phyloP scores from a whole-genome alignment of 2,329 filamentous ascomycete species.

The Phoma sp. region DNA sequence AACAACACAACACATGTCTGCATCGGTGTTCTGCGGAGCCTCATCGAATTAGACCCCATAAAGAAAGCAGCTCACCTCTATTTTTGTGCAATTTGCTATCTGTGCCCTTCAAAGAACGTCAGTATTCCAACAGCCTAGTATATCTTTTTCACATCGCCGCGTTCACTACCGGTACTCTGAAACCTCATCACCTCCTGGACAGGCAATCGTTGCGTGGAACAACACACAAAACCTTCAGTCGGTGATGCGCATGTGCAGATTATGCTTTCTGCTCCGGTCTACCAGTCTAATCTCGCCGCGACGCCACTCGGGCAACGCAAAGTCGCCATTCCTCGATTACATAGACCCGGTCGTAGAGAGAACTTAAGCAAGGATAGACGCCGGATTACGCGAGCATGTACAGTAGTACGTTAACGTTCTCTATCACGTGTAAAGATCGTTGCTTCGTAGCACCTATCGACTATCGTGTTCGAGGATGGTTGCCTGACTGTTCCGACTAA shows the following conservation, averaged over 20 bases:
- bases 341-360: slow-evolving; percentile 20
- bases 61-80: no score
- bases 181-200: not conserved
- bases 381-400: slow-evolving; percentile 40
- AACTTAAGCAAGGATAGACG: slow-evolving; percentile 29
- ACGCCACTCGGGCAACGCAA: slow-evolving; percentile 27
- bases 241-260: slow-evolving; percentile 3
- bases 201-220: not conserved
- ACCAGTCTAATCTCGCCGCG: slow-evolving; percentile 14
- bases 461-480: not conserved
- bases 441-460: not conserved
- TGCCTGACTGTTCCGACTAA: slow-evolving; percentile 21
- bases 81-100: no score
- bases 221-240: slow-evolving; percentile 4
- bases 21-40: no score
- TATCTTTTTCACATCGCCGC: slow-evolving; percentile 7
- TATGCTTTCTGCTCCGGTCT: slow-evolving; percentile 22
- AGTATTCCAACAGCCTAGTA: slow-evolving; percentile 1
- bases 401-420: slow-evolving; percentile 28
- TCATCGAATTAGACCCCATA: no score
- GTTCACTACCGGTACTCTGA: not conserved
- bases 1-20: no score
- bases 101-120: no score
- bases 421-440: not conserved
- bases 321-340: slow-evolving; percentile 44